phyloP scores from a whole-genome alignment of 2,329 filamentous ascomycete species.

The Monilinia aucupariae region DNA sequence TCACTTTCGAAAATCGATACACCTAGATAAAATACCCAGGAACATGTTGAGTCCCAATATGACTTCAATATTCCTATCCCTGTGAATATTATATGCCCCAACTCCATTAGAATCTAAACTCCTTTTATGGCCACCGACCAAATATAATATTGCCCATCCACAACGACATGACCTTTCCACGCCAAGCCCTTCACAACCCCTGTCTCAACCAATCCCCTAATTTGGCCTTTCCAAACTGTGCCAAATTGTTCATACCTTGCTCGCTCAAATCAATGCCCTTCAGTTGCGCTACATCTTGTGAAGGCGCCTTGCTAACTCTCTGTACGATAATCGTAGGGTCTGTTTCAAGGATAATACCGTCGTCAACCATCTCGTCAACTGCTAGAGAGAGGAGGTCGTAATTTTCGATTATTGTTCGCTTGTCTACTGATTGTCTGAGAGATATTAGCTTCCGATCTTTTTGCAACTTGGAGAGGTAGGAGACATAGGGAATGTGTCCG shows the following conservation, averaged over 20 bases:
- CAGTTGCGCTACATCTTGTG: conserved; percentile 79
- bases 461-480: background rate
- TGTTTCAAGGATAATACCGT: conserved; percentile 94
- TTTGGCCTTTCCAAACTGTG: conserved; percentile 89
- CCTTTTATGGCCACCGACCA: conserved; percentile 13
- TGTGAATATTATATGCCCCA: conserved; percentile 15
- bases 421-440: conserved; percentile 84
- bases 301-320: conserved; percentile 84
- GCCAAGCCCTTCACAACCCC: conserved; percentile 52
- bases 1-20: background rate
- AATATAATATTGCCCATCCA: background rate
- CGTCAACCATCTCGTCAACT: conserved; percentile 91
- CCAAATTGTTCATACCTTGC: conserved; percentile 89
- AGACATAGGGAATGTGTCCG: conserved; percentile 5
- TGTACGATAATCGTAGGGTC: conserved; percentile 92
- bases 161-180: background rate
- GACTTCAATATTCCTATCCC: conserved; percentile 14
- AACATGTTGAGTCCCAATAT: conserved; percentile 6
- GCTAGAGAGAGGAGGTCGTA: conserved; percentile 93
- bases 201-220: conserved; percentile 86
- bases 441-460: background rate
- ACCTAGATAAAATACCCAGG: background rate
- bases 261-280: conserved; percentile 94
- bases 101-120: conserved; percentile 15
- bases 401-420: conserved; percentile 96